Base-by-base conservation (phyloP, 2,329 filamentous ascomycete genomes). In the Xylariaceae sp. region DNA sequence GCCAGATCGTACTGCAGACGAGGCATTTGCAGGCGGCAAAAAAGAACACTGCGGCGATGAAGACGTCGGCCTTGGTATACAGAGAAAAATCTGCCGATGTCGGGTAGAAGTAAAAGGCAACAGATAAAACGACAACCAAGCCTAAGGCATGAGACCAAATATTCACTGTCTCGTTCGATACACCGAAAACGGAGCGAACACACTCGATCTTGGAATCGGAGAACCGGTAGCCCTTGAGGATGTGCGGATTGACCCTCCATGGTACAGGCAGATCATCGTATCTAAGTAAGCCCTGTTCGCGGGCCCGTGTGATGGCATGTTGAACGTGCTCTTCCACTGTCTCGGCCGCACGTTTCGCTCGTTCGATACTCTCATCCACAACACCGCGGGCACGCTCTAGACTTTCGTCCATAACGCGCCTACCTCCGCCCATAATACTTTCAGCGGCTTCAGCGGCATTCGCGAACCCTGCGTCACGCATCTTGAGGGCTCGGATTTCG, bases 101-200 rank as follows among this genome's bases (percentile, higher is more conserved):
- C 0, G 94, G 94, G 71, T 99, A 99, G 71, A 96, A 95, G 75
- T 96, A 96, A 62, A 99, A 93, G 51, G 94, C 94, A 41, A 97
- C 81, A 12, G 90, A 78, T 36, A 97, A 80, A 43, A 99, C 89
- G 56, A 97, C 78, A 31, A 97, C 66, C n/a, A 97, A 80, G 16
- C 94, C 94, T 31, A 99, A 80, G 12, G 88, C 83, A 68, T 99
- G 94, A 2, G 92, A 93, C 94, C 94, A 99, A 66, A 99, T 99
- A 73, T 99, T 99, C 75, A 97, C 87, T 39, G 88, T 82, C 73
- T 99, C 94, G 72, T 99, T 99, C 58, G 90, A 95, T 53, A 94
- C 75, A 57, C 83, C 81, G 66, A 96, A 92, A 56, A 90, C 84
- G 18, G 91, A 96, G 47, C 83, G 82, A 47, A 97, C 77, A 68